Evolutionary conservation across 768 basidiomycete species (phyloP), one percentile per base, ranked within the genome.

Genomic region (Rubroboletus satanas): DNA sequence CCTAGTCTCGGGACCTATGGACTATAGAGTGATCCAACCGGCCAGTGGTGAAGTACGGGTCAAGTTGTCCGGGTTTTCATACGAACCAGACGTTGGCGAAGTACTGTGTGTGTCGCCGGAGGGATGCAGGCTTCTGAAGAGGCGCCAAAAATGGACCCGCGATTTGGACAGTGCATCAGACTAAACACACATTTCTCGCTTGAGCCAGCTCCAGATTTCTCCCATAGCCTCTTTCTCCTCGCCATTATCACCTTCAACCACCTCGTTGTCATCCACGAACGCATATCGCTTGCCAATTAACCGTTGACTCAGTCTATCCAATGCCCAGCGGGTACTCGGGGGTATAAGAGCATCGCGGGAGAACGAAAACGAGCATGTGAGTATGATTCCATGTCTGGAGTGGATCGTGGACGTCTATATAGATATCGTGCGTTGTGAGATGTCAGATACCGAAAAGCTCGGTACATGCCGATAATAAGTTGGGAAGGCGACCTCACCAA

Each of bases 261-360:
- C 51, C 21, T 59, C 60, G 11, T 49, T 17, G n/a, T 74, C 70
- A 7, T 70, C 65, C 26, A 77, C 63, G 43, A 73, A 76, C 7
- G 67, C 79, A 53, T 81, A 80, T 52, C 62, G 67, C 57, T 74
- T 69, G 26, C 75, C 76, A 32, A 67, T 60, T 28, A 80, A 60
- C 11, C 43, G 51, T 12, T 26, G 47, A 11, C 66, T 69, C 23
- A 79, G 41, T 6, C 41, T 47, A 23, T 68, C 59, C 18, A 61
- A 29, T 2, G 31, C 48, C 10, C 29, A 7, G 37, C 14, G 15
- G 23, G 12, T 38, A 28, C n/a, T 10, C 8, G n/a, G 21, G 14
- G 18, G 15, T 17, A 49, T 32, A 3, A 1, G 26, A 9, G 35
- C 36, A 43, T 58, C 48, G 5, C 7, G 0, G 17, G 56, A 21